A percentile compares a stretch with the other conserved stretches of the same genome.
Evolutionary conservation across 2,329 filamentous ascomycete genomes (phyloP).

Genomic region (Fusarium sp.): DNA sequence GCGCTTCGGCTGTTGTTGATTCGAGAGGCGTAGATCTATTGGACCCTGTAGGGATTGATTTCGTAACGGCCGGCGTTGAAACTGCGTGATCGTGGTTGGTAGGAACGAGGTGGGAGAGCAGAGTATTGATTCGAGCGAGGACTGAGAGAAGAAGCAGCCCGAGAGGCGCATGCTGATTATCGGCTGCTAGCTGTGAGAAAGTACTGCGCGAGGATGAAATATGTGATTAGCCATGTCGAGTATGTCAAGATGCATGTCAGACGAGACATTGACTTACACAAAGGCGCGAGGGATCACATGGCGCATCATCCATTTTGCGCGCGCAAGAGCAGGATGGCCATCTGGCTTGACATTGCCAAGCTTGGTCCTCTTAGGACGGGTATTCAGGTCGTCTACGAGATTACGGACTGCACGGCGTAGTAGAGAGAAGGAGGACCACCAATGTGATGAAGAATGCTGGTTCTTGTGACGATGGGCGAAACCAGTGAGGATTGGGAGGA

Average conservation of each 20-base stretch:
- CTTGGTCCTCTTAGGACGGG: slow-evolving; percentile 24
- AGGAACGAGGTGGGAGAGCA: slow-evolving; percentile 53
- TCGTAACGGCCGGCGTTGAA: background rate
- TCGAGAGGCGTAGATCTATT: background rate
- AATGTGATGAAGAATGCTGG: slow-evolving; percentile 83
- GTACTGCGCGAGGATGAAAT: slow-evolving; percentile 52
- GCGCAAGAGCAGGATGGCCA: slow-evolving; percentile 26
- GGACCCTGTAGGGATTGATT: background rate
- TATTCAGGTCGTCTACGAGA: slow-evolving; percentile 54
- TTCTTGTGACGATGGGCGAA: slow-evolving; percentile 89
- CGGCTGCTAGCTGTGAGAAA: slow-evolving; percentile 77
- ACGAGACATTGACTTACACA: slow-evolving; percentile 45
- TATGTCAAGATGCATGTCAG: background rate
- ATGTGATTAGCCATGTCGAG: slow-evolving; percentile 1
- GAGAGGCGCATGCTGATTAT: slow-evolving; percentile 77
- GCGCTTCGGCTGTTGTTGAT: background rate
- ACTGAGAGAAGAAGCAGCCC: slow-evolving; percentile 75
- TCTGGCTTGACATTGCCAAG: slow-evolving; percentile 5
- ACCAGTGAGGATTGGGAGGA: slow-evolving; percentile 71
- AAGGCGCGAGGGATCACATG: slow-evolving; percentile 51
- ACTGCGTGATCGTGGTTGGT: slow-evolving; percentile 2
- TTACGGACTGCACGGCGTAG: slow-evolving; percentile 74
- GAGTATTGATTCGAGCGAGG: slow-evolving; percentile 67
- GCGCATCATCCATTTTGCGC: slow-evolving; percentile 46
- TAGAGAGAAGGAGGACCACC: slow-evolving; percentile 80